phyloP scores from a whole-genome alignment of 495 filamentous ascomycete genomes.

The Penicillium coprophilum region DNA sequence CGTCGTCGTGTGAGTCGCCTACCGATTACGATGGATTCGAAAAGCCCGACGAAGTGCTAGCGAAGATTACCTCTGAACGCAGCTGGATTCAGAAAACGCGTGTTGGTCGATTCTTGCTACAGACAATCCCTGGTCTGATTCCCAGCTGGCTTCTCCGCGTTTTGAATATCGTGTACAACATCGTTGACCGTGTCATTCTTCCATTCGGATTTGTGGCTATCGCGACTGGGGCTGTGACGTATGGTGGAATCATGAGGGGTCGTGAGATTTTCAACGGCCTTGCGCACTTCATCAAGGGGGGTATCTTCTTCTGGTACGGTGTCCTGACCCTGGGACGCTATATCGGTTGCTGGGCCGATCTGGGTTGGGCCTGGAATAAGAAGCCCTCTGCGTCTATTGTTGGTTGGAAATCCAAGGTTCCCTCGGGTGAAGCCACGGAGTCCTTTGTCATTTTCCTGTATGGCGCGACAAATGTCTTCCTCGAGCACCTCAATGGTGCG shows the following conservation, averaged over 20 bases:
- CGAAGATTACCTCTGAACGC: slow-evolving; percentile 30
- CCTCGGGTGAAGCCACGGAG: slow-evolving; percentile 85
- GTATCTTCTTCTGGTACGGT: slow-evolving; percentile 95
- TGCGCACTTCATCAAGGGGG: slow-evolving; percentile 94
- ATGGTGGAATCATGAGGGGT: slow-evolving; percentile 66
- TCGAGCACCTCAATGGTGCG: slow-evolving; percentile 79
- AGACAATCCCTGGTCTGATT: slow-evolving; percentile 55
- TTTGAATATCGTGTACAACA: slow-evolving; percentile 56
- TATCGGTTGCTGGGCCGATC: slow-evolving; percentile 84
- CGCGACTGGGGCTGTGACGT: slow-evolving; percentile 64
- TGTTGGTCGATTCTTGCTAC: slow-evolving; percentile 48
- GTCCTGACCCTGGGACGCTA: slow-evolving; percentile 84
- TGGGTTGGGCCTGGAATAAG: slow-evolving; percentile 96
- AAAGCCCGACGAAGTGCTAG: slow-evolving; percentile 50
- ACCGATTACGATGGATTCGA: slow-evolving; percentile 55
- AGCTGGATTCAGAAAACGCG: slow-evolving; percentile 46
- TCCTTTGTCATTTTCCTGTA: slow-evolving; percentile 86
- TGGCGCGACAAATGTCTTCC: slow-evolving; percentile 84
- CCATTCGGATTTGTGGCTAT: slow-evolving; percentile 64
- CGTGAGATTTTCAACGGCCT: slow-evolving; percentile 75
- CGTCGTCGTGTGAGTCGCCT: slow-evolving; percentile 53
- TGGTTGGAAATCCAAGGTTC: slow-evolving; percentile 62
- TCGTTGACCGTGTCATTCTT: slow-evolving; percentile 62
- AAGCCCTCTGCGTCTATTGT: slow-evolving; percentile 63
- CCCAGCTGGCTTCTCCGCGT: slow-evolving; percentile 60